Percentiles rank a stretch among this genome's conserved stretches.
phyloP scores from a whole-genome alignment of 2,329 filamentous ascomycete species.

The Epichloe glyceriae region DNA sequence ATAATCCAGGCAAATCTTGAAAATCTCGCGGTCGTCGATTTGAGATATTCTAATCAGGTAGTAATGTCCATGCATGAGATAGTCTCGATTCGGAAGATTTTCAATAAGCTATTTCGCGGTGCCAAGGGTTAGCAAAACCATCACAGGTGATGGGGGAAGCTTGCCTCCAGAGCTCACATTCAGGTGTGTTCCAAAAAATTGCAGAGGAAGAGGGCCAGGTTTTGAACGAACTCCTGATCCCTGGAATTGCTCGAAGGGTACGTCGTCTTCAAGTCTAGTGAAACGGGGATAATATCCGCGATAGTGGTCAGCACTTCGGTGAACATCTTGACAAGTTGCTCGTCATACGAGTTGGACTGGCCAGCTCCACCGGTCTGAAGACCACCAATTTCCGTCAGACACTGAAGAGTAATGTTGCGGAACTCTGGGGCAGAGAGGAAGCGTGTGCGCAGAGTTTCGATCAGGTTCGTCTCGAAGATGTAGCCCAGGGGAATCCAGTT shows the following conservation, averaged over 20 bases:
- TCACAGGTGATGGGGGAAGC: not conserved
- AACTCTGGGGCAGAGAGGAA: constrained; percentile 93
- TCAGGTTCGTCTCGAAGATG: constrained; percentile 95
- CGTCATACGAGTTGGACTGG: constrained; percentile 66
- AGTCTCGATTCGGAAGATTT: constrained; percentile 89
- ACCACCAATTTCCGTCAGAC: constrained; percentile 91
- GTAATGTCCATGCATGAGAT: constrained; percentile 89
- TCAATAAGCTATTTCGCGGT: constrained; percentile 58
- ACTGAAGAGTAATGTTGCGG: constrained; percentile 92
- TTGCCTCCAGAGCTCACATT: constrained; percentile 38
- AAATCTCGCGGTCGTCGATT: constrained; percentile 97
- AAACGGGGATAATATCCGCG: constrained; percentile 81
- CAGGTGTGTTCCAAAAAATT: constrained; percentile 95
- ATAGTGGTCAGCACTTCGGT: constrained; percentile 91
- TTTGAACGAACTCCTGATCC: constrained; percentile 97
- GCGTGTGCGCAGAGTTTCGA: constrained; percentile 82
- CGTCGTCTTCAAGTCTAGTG: constrained; percentile 79
- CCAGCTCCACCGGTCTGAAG: constrained; percentile 66
- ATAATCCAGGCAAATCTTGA: constrained; percentile 98
- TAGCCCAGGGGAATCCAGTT: constrained; percentile 99
- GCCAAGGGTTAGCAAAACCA: not conserved
- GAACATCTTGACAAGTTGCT: constrained; percentile 96
- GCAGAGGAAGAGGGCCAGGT: constrained; percentile 86
- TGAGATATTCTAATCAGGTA: constrained; percentile 97
- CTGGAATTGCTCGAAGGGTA: constrained; percentile 83